phyloP scores from a whole-genome alignment of 2,329 filamentous ascomycete genomes.

The Emmonsiellopsis sp. region DNA sequence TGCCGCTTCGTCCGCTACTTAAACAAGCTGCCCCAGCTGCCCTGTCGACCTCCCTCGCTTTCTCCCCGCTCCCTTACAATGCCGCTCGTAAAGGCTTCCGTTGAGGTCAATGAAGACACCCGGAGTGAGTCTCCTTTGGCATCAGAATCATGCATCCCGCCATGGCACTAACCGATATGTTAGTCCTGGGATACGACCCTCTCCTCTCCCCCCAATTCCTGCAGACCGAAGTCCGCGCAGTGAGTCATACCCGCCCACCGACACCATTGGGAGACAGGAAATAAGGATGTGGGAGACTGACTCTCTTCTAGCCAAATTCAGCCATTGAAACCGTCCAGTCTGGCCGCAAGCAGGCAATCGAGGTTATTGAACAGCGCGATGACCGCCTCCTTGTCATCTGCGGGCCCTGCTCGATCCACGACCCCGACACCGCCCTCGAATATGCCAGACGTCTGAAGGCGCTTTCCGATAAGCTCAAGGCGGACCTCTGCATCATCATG shows the following conservation, averaged over 20 bases:
- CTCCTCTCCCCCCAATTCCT: conserved; percentile 83
- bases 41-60: neutral
- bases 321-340: conserved; percentile 34
- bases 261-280: neutral
- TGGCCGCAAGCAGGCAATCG: conserved; percentile 48
- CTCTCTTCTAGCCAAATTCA: conserved; percentile 22
- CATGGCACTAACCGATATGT: neutral
- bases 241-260: conserved; percentile 40
- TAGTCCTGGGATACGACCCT: conserved; percentile 89
- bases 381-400: conserved; percentile 90
- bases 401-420: conserved; percentile 95
- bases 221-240: conserved; percentile 68
- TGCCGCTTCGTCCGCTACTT: neutral
- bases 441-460: conserved; percentile 73
- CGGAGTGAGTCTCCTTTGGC: conserved; percentile 25
- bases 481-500: conserved; percentile 90
- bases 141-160: conserved; percentile 1
- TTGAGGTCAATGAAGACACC: conserved; percentile 36
- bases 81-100: conserved; percentile 30
- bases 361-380: conserved; percentile 63
- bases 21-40: neutral
- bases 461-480: conserved; percentile 67
- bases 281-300: neutral
- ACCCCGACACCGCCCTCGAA: conserved; percentile 77
- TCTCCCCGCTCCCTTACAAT: conserved; percentile 18